phyloP scores from a whole-genome alignment of 129 eudicot genomes.

The Pseudognaphalium luteoalbum region DNA sequence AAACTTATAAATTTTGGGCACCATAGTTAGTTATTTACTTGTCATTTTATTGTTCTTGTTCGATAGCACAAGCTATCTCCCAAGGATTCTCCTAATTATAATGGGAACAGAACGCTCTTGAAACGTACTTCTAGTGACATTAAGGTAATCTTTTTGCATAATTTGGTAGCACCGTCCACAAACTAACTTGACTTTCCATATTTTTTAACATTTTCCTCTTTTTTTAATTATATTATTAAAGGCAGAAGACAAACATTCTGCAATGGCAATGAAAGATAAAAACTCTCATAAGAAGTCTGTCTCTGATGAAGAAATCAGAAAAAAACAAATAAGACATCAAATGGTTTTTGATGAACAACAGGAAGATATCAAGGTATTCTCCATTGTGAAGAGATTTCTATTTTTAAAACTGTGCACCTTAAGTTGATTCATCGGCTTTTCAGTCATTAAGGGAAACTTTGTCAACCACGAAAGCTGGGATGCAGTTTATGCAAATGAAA shows the following conservation, averaged over 20 bases:
- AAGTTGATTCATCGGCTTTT: conserved; percentile 9
- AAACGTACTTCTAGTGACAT: conserved; percentile 35
- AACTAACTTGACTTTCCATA: neutral
- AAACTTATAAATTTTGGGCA: neutral
- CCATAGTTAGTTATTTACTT: neutral
- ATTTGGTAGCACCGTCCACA: neutral
- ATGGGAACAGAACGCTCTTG: conserved; percentile 33
- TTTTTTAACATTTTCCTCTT: conserved; percentile 1
- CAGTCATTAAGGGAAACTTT: conserved; percentile 76
- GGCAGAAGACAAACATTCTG: conserved; percentile 42
- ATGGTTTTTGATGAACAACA: conserved; percentile 66
- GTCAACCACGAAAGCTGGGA: conserved; percentile 71
- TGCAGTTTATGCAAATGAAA: conserved; percentile 88
- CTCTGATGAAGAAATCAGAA: conserved; percentile 49
- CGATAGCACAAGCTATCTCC: conserved; percentile 51
- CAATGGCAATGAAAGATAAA: conserved; percentile 36
- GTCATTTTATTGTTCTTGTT: conserved; percentile 8
- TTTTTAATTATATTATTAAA: conserved; percentile 6
- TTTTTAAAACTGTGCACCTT: conserved; percentile 13
- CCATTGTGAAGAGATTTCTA: neutral
- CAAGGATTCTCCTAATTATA: conserved; percentile 36
- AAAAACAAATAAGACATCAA: conserved; percentile 49
- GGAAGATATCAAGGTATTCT: conserved; percentile 65
- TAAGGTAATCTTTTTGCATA: conserved; percentile 38
- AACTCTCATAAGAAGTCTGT: conserved; percentile 24